Base-by-base conservation (phyloP, 2,329 filamentous ascomycete species). In the Ilyonectria robusta region DNA sequence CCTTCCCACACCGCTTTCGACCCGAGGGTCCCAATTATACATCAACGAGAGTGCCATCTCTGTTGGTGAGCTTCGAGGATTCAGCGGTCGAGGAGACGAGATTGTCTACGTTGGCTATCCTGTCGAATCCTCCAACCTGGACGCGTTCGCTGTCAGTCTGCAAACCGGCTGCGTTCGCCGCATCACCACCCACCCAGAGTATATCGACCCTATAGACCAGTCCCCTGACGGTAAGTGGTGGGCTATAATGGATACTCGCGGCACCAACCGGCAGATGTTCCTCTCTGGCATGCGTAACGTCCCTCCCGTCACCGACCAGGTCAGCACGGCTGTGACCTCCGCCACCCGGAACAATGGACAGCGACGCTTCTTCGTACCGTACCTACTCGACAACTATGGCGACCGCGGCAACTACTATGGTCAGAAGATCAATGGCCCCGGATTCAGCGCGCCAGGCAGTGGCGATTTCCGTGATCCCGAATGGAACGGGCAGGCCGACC, bases 401-500 rank as follows among this genome's bases (percentile, higher is more conserved):
- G 84, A 86, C 63, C 80, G 84, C 5, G 83, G 77, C 1, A 59
- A 72, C 0, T 86, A 86, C 68, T 84, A 78, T 61, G 84, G 84
- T 2, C 83, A 84, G 69, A 75, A 76, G 62, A 69, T 85, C 61
- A 86, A 86, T 50, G 78, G 71, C 1, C 82, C 65, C 1, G 79
- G 79, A 2, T 61, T 82, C 82, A 74, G 80, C 21, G 77, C 73
- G 4, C 6, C 78, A 78, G 79, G 69, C 33, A 69, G 69, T 19
- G 82, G 81, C 1, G 79, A 73, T 56, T 64, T 82, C 17, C 81
- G 83, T 58, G 83, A 86, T 60, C 81, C 84, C 0, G 78, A 84
- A 29, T 86, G 85, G 85, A 86, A 86, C 69, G 84, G 77, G 6
- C 72, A 75, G 11, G 85, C 84, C 6, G 84, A 86, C 69, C 85